Conservation (phyloP, 1,139 yeast genomes). For the Candida sp. region DNA sequence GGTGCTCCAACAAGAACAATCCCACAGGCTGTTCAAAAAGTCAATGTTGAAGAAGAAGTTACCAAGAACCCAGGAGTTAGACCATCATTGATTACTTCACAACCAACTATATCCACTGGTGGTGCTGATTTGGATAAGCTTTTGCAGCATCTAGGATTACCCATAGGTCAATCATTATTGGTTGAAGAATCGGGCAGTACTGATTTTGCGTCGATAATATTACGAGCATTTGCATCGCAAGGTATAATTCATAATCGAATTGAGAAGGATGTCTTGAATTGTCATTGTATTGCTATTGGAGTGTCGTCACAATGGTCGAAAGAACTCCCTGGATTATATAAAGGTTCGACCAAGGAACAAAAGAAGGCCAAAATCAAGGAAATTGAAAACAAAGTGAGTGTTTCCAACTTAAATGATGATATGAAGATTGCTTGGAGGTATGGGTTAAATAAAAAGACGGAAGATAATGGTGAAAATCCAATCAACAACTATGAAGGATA, state of each 20-base stretch:
- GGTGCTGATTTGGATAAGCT: slow-evolving; percentile 70
- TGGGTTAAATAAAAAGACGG: slow-evolving; percentile 49
- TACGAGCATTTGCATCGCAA: slow-evolving; percentile 73
- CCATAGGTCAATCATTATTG: slow-evolving; percentile 67
- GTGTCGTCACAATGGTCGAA: slow-evolving; percentile 58
- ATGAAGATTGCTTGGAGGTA: slow-evolving; percentile 90
- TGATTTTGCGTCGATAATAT: slow-evolving; percentile 75
- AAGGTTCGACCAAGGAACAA: slow-evolving; percentile 66
- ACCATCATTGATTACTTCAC: slow-evolving; percentile 77
- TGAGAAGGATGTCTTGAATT: slow-evolving; percentile 26
- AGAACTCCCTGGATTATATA: slow-evolving; percentile 77
- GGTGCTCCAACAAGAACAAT: slow-evolving; percentile 11
- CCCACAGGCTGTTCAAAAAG: slow-evolving; percentile 6
- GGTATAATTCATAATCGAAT: slow-evolving; percentile 71
- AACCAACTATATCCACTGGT: slow-evolving; percentile 78
- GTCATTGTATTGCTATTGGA: slow-evolving; percentile 71
- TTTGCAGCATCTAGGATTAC: slow-evolving; percentile 81
- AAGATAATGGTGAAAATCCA: slow-evolving; percentile 10
- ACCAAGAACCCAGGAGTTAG: slow-evolving; percentile 55
- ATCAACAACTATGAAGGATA: slow-evolving; percentile 43
- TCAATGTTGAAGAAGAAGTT: slow-evolving; percentile 9
- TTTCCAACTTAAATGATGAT: slow-evolving; percentile 57
- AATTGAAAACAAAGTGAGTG: slow-evolving; percentile 64
- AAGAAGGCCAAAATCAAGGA: slow-evolving; percentile 56
- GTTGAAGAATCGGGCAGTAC: slow-evolving; percentile 88